Base-by-base conservation (phyloP, 208 protist genomes). In the Acanthamoeba lenticulata region DNA sequence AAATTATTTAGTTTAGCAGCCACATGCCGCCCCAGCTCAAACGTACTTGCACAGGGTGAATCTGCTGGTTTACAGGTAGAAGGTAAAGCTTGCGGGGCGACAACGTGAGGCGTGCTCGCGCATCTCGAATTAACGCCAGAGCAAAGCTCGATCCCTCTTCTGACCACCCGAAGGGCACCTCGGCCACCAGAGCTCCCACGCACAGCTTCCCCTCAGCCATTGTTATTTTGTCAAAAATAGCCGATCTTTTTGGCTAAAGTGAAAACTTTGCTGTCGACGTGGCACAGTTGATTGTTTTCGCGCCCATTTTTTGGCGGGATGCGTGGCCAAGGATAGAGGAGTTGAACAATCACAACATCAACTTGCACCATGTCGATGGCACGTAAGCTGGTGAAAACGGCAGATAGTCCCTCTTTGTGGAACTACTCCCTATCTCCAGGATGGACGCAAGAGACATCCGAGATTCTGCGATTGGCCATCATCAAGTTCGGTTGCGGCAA, bases 401-500 rank as follows among this genome's bases (percentile, higher is more conserved):
- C 77, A 15, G 77, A 86, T n/a, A 86, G 77, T n/a, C 42, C 77
- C 13, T 90, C 83, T 21, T 45, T 94, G 27, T 94, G 93, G 93
- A 94, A 94, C 74, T 94, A 83, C 57, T 89, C 93, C 24, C 83
- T 94, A 21, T 93, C 83, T 15, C 93, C 92, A 77, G 95, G 95
- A 40, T 96, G 95, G 95, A 95, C 57, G 38, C 57, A 94, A 29
- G 86, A 93, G 36, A 92, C 95, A 34, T 77, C 67, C 40, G 93
- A 95, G 89, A 69, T 94, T 13, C 47, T 96, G 7, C 77, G 94
- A 42, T 44, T 81, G 29, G 83, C 83, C 34, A 94, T 95, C 38
- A 96, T 96, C 74, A 96, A 95, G 47, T 96, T 94, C 69, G 95
- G 95, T n/a, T 49, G 95, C 29, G 95, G 95, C 47, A 85, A 55